Base-by-base conservation (phyloP, 2,329 filamentous ascomycete genomes). In the Aphanoascus verrucosus region DNA sequence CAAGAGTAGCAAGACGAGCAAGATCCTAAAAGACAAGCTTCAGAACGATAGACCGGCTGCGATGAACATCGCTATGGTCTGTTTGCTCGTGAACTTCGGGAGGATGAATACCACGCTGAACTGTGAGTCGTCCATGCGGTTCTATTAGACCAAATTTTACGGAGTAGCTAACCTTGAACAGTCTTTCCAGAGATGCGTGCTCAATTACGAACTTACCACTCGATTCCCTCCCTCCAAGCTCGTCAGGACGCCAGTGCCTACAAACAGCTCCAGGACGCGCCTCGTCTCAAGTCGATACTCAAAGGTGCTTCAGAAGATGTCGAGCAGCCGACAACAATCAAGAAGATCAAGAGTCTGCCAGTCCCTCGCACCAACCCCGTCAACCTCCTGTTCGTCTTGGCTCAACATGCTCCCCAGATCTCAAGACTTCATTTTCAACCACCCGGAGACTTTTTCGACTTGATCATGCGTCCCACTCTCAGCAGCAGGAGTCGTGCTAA, bases 111-210 rank as follows among this genome's bases (percentile, higher is more conserved):
- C 93, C 1, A 98, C 93, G 0, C 76, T 98, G 46, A 98, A 98
- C 66, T 97, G 90, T 95, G 75, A 66, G 82, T 69, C 23, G 3
- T 44, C 32, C 32, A 52, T 7, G 8, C 7, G 50, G 55, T 54
- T 35, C 46, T 53, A 17, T 7, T n/a, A 35, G 45, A 32, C 43
- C 40, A 43, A 52, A 28, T 19, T 8, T 32, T 8, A 19, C 48
- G 15, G 23, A 14, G 46, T 37, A 44, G 6, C 19, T 48, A 28
- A 44, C 49, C 53, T 38, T 57, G 20, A 54, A 50, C 67, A 94
- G 93, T 98, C 76, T 98, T 98, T 67, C 93, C 93, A 19, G 93
- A 98, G 69, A 98, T 98, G 93, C 86, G 93, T 71, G 93, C 93
- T 31, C 93, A 98, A 66, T 77, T 98, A 32, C 85, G 93, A 67